Percentiles rank a stretch among this genome's conserved stretches.
These are phyloP conservation scores for Cystobasidium tubakii DNA, from an alignment of 768 basidiomycete genomes.

Conservation along the genomic window DNA sequence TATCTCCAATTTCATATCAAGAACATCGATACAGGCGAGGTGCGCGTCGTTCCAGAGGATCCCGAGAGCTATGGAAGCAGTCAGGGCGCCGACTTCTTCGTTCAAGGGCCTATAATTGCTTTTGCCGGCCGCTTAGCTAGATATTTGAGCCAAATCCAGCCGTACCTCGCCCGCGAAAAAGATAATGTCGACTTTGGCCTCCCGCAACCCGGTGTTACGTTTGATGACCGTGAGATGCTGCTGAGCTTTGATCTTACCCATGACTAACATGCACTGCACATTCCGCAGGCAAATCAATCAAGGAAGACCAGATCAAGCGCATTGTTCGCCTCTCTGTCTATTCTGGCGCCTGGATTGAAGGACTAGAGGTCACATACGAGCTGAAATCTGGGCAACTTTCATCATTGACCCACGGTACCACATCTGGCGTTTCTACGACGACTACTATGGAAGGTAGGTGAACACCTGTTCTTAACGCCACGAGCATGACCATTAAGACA, in stretches of 20 bases:
- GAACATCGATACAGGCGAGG: not conserved
- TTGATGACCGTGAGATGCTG: slow-evolving; percentile 16
- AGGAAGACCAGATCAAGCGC: not conserved
- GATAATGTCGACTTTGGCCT: slow-evolving; percentile 9
- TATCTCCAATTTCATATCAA: slow-evolving; percentile 32
- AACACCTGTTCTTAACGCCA: not conserved
- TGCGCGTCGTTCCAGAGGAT: slow-evolving; percentile 22
- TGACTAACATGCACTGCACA: not conserved
- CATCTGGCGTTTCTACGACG: not conserved
- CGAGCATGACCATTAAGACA: not conserved
- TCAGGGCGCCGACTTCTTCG: slow-evolving; percentile 30
- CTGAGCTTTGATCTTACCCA: too few species aligned
- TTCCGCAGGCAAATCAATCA: not conserved
- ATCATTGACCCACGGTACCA: not conserved
- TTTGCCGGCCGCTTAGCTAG: slow-evolving; percentile 19
- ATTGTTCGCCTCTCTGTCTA: not conserved
- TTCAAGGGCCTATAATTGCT: slow-evolving; percentile 22
- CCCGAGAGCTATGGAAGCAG: slow-evolving; percentile 7
- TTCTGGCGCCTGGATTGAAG: slow-evolving; percentile 21
- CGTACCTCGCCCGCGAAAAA: slow-evolving; percentile 1
- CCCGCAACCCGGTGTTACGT: slow-evolving; percentile 12
- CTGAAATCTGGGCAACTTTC: not conserved
- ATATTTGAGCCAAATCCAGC: slow-evolving; percentile 28
- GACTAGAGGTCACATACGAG: slow-evolving; percentile 14
- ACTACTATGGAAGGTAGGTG: not conserved